Conservation (phyloP, 169 alveolate species). For the Plasmodium knowlesi region DNA sequence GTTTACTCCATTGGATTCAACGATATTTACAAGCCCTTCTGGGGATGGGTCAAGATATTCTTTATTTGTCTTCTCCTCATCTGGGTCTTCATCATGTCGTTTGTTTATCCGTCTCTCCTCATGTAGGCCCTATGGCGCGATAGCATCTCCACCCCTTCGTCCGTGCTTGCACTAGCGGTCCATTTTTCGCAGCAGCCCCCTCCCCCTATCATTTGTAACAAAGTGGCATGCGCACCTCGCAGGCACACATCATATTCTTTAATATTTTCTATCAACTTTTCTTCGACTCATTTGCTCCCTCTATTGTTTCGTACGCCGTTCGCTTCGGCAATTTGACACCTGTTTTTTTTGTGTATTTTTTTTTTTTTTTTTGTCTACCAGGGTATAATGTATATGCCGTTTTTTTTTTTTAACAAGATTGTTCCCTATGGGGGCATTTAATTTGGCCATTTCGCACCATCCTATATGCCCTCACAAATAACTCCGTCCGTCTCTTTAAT, state of each 20-base stretch:
- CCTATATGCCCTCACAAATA: not conserved
- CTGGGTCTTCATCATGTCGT: conserved; percentile 61
- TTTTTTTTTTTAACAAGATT: not conserved
- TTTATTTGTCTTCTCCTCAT: conserved; percentile 28
- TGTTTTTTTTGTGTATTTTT: not conserved
- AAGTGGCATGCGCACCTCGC: not conserved
- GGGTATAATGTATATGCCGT: not conserved
- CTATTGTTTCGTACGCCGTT: not conserved
- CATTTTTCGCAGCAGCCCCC: not conserved
- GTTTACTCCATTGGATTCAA: conserved; percentile 82
- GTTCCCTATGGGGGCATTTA: not conserved
- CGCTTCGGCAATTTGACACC: not conserved
- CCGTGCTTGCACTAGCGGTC: not conserved
- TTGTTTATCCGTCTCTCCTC: conserved; percentile 62
- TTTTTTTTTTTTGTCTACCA: not conserved
- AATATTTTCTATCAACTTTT: not conserved
- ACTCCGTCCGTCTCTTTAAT: not conserved
- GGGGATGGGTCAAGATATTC: conserved; percentile 78
- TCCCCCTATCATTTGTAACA: not conserved
- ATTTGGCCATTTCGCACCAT: not conserved
- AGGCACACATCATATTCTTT: not conserved
- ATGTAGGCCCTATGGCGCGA: not conserved
- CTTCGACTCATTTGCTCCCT: not conserved
- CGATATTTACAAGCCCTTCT: conserved; percentile 80
- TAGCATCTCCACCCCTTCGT: not conserved